phyloP scores from a whole-genome alignment of 768 basidiomycete species.

The Tulasnella sp. region DNA sequence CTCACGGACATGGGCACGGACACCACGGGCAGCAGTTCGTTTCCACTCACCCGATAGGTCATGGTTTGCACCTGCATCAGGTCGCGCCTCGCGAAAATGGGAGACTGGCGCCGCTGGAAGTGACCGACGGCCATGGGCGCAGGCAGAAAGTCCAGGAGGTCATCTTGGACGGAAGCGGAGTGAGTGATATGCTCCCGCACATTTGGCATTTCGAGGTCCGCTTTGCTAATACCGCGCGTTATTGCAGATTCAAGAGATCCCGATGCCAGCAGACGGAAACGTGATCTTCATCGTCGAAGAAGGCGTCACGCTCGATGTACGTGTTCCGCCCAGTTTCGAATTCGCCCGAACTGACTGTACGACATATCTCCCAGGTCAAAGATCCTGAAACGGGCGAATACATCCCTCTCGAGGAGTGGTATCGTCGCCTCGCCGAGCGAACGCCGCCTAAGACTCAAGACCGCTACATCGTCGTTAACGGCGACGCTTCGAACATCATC shows the following conservation, averaged over 20 bases:
- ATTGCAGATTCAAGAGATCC: conserved; percentile 9
- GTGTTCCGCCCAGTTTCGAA: background rate
- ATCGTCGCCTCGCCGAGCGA: background rate
- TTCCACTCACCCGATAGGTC: background rate
- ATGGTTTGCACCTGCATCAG: conserved; percentile 4
- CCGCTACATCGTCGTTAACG: conserved; percentile 9
- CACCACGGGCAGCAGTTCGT: background rate
- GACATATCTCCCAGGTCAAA: conserved; percentile 3
- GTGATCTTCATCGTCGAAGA: conserved; percentile 16
- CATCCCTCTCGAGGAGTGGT: conserved; percentile 16
- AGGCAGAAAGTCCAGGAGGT: conserved; percentile 6
- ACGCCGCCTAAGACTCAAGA: background rate
- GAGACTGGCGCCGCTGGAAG: background rate
- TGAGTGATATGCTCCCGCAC: background rate
- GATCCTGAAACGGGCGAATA: conserved; percentile 16
- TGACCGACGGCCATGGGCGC: conserved; percentile 5
- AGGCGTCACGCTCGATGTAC: conserved; percentile 14
- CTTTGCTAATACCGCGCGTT: background rate
- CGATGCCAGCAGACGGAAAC: conserved; percentile 15
- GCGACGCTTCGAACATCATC: conserved; percentile 9
- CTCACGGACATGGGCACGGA: background rate
- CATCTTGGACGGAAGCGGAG: conserved; percentile 9
- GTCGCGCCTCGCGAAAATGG: background rate
- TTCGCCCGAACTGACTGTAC: background rate
- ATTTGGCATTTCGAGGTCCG: background rate